phyloP scores from a whole-genome alignment of 2,329 filamentous ascomycete genomes.

The Talaromyces sp. region DNA sequence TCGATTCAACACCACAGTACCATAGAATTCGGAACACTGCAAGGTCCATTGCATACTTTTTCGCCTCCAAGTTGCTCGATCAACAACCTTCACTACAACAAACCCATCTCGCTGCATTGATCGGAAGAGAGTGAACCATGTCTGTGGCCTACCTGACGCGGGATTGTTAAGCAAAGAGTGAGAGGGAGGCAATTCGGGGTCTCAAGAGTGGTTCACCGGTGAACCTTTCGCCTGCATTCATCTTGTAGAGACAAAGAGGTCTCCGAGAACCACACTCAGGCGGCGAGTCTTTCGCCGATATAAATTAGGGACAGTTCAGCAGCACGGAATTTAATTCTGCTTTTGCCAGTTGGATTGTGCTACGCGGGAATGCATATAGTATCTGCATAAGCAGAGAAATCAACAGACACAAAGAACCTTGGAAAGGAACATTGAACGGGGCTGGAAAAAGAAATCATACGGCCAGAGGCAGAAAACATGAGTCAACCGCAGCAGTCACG shows the following conservation, averaged over 20 bases:
- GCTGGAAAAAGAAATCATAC: background rate
- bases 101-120: background rate
- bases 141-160: background rate
- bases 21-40: background rate
- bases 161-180: background rate
- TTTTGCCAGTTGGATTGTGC: background rate
- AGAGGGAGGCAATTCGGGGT: background rate
- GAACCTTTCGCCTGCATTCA: background rate
- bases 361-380: background rate
- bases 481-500: background rate
- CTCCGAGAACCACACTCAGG: background rate
- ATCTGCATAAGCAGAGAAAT: slow-evolving; percentile 1
- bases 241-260: slow-evolving; percentile 1
- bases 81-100: background rate
- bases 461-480: slow-evolving; percentile 4
- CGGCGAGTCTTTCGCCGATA: background rate
- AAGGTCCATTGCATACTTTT: background rate
- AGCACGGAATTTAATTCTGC: background rate
- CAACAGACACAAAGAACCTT: background rate
- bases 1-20: background rate
- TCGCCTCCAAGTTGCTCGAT: background rate
- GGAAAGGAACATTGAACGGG: no score
- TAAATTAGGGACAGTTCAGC: background rate
- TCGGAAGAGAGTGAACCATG: background rate
- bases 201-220: background rate